Conservation (phyloP, 2,329 filamentous ascomycete genomes). For the Teratosphaeria pseudoeucalypti region DNA sequence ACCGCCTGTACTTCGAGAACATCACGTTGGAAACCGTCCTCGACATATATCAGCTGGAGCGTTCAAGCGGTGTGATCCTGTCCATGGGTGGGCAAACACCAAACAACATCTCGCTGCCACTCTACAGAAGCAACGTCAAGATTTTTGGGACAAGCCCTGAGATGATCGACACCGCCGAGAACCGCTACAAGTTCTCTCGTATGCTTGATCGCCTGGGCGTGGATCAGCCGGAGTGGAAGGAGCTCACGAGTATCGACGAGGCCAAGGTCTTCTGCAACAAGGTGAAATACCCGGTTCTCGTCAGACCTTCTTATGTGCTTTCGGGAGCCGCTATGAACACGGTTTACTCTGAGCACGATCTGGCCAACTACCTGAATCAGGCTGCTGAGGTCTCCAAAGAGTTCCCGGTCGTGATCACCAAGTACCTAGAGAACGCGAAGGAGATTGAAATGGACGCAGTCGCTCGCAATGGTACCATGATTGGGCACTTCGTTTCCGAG, state of each 20-base stretch:
- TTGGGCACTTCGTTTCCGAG: slow-evolving; percentile 95
- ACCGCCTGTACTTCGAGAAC: slow-evolving; percentile 91
- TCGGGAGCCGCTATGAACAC: slow-evolving; percentile 99
- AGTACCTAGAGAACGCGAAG: slow-evolving; percentile 98
- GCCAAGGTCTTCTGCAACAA: slow-evolving; percentile 77
- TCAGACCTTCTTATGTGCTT: slow-evolving; percentile 90
- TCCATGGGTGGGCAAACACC: slow-evolving; percentile 97
- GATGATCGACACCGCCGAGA: slow-evolving; percentile 97
- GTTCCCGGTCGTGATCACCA: slow-evolving; percentile 95
- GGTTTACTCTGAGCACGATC: slow-evolving; percentile 88
- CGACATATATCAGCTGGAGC: slow-evolving; percentile 86
- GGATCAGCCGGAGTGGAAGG: slow-evolving; percentile 96
- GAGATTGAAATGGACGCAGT: slow-evolving; percentile 99
- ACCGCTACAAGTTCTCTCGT: slow-evolving; percentile 96
- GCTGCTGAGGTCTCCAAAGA: slow-evolving; percentile 89
- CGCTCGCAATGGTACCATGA: slow-evolving; percentile 75
- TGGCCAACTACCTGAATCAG: slow-evolving; percentile 79
- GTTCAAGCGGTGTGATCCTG: slow-evolving; percentile 72
- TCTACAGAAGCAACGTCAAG: slow-evolving; percentile 82
- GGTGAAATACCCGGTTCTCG: slow-evolving; percentile 86
- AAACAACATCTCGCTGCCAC: slow-evolving; percentile 89
- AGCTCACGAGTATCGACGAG: slow-evolving; percentile 88
- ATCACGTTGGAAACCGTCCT: slow-evolving; percentile 83
- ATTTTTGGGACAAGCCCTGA: slow-evolving; percentile 92
- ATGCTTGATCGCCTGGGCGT: slow-evolving; percentile 93